phyloP scores from a whole-genome alignment of 495 filamentous ascomycete species.

The Neurospora pannonica region DNA sequence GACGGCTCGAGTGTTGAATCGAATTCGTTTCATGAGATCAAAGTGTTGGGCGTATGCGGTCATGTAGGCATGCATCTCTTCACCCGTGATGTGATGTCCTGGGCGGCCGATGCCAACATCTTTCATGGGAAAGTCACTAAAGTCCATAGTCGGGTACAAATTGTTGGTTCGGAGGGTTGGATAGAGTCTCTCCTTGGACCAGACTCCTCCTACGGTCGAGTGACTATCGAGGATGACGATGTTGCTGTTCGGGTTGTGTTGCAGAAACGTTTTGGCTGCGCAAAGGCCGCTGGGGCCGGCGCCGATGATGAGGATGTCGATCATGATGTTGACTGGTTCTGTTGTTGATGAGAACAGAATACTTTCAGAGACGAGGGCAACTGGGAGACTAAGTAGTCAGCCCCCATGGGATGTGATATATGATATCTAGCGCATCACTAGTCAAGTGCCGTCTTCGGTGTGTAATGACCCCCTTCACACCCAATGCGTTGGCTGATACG shows the following conservation, averaged over 20 bases:
- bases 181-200: conserved; percentile 42
- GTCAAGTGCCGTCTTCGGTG: background rate
- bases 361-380: background rate
- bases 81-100: conserved; percentile 38
- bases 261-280: conserved; percentile 60
- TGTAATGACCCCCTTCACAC: background rate
- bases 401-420: background rate
- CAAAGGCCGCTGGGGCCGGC: conserved; percentile 64
- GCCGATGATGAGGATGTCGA: conserved; percentile 34
- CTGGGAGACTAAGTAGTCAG: background rate
- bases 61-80: conserved; percentile 24
- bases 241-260: conserved; percentile 20
- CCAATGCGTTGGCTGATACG: background rate
- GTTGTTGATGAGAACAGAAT: background rate
- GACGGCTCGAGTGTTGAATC: conserved; percentile 18
- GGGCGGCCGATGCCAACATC: conserved; percentile 40
- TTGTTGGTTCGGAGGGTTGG: conserved; percentile 53
- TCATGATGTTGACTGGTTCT: conserved; percentile 1
- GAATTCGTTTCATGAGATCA: conserved; percentile 20
- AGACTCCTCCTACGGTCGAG: conserved; percentile 38
- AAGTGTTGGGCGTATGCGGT: conserved; percentile 25
- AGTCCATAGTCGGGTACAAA: conserved; percentile 54
- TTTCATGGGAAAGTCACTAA: conserved; percentile 66
- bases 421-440: background rate
- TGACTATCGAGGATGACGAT: conserved; percentile 40